Conservation (phyloP, 495 filamentous ascomycete species). For the Clavariopsis aquatica region DNA sequence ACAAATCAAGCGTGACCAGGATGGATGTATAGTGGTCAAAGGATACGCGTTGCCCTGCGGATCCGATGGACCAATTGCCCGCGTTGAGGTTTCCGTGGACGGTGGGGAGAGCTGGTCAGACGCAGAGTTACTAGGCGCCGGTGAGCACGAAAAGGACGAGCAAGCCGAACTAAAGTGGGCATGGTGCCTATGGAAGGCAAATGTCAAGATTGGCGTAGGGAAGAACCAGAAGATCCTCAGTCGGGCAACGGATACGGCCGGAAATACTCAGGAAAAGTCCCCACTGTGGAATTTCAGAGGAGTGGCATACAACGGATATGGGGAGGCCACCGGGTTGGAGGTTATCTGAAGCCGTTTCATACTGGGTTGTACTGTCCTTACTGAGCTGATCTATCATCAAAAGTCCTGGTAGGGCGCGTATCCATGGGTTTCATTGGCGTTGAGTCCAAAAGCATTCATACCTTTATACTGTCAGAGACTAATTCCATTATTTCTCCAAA, state of each 20-base stretch:
- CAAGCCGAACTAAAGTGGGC: slow-evolving; percentile 48
- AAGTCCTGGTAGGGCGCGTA: too few relatives aligned
- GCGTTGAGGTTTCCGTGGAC: slow-evolving; percentile 56
- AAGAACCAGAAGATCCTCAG: slow-evolving; percentile 50
- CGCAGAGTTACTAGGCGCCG: slow-evolving; percentile 43
- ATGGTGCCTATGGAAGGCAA: slow-evolving; percentile 53
- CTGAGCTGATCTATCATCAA: not conserved
- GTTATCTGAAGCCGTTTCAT: slow-evolving; percentile 12
- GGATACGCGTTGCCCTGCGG: slow-evolving; percentile 62
- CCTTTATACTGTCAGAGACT: not conserved
- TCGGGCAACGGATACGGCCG: slow-evolving; percentile 54
- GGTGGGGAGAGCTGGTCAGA: slow-evolving; percentile 54
- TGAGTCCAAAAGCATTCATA: not conserved
- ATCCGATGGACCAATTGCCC: slow-evolving; percentile 54
- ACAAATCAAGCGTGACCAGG: slow-evolving; percentile 42
- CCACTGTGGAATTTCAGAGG: slow-evolving; percentile 62
- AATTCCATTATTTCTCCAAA: too few relatives aligned
- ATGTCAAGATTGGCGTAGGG: slow-evolving; percentile 40
- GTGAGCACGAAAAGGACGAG: slow-evolving; percentile 12
- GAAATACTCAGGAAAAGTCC: slow-evolving; percentile 52
- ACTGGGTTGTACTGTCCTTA: too few relatives aligned
- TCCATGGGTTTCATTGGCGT: not conserved
- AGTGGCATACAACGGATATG: slow-evolving; percentile 63
- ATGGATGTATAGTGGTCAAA: slow-evolving; percentile 51
- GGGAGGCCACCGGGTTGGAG: slow-evolving; percentile 52